Evolutionary conservation across 345 rosid genomes (phyloP).

Genomic region (Cardamine occulta): DNA sequence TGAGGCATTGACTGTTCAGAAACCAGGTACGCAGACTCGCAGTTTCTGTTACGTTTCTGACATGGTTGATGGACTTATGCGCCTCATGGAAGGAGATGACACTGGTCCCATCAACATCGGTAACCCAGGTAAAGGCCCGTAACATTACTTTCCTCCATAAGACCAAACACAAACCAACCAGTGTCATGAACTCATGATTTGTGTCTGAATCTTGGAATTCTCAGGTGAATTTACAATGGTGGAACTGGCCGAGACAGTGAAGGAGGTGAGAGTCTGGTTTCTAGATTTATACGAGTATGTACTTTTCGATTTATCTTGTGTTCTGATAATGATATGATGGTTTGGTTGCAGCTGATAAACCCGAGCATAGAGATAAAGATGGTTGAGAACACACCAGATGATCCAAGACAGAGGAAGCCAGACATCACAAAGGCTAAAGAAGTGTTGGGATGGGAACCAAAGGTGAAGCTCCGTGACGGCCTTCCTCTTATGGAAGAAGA

Average conservation of each 20-base stretch:
- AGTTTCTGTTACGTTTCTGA: conserved; percentile 97
- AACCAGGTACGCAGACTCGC: conserved; percentile 96
- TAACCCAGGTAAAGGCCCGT: conserved; percentile 74
- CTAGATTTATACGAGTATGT: not conserved
- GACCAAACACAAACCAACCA: not conserved
- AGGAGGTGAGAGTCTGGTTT: conserved; percentile 64
- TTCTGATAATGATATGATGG: not conserved
- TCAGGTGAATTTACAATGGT: conserved; percentile 90
- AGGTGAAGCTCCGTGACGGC: conserved; percentile 79
- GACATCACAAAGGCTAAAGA: conserved; percentile 87
- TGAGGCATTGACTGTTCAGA: conserved; percentile 90
- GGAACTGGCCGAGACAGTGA: conserved; percentile 89
- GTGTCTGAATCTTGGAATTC: not conserved
- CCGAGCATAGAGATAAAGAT: conserved; percentile 76
- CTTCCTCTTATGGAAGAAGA: conserved; percentile 94
- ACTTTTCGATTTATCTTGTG: not conserved
- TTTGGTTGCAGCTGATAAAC: conserved; percentile 62
- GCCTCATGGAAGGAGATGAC: conserved; percentile 94
- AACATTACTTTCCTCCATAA: not conserved
- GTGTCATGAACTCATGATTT: not conserved
- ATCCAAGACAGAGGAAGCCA: conserved; percentile 90
- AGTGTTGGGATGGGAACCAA: conserved; percentile 91
- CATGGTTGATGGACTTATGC: conserved; percentile 97
- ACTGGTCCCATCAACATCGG: conserved; percentile 98
- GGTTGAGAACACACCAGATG: conserved; percentile 95